A percentile compares a stretch with the other conserved stretches of the same genome.
Evolutionary conservation across 441 rosid genomes (phyloP).

Genomic region (Bocquillonia castaneifolia): DNA sequence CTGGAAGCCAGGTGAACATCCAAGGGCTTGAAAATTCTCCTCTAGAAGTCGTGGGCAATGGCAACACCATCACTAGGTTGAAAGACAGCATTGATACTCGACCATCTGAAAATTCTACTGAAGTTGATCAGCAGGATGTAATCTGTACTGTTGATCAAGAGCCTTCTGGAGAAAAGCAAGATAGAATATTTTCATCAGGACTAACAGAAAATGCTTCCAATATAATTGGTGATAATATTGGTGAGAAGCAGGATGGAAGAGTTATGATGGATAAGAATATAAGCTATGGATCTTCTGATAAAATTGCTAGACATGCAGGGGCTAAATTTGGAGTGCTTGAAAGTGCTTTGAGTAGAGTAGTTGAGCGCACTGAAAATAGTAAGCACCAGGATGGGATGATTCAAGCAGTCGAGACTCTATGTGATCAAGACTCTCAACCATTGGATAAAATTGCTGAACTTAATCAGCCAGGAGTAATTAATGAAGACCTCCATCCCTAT

Average conservation of each 20-base stretch:
- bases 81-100: constrained; percentile 16
- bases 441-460: not conserved
- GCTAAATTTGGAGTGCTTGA: constrained; percentile 7
- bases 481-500: constrained; percentile 16
- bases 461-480: constrained; percentile 1
- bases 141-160: constrained; percentile 21
- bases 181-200: not conserved
- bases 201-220: constrained; percentile 4
- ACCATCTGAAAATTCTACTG: constrained; percentile 15
- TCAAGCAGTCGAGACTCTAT: not conserved
- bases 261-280: not conserved
- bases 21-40: constrained; percentile 17
- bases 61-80: constrained; percentile 14
- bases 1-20: constrained; percentile 19
- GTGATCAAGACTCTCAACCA: not conserved
- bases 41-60: constrained; percentile 12
- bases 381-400: constrained; percentile 11
- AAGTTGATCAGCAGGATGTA: constrained; percentile 26
- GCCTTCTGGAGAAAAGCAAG: constrained; percentile 2
- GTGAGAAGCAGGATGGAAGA: constrained; percentile 8
- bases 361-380: constrained; percentile 3
- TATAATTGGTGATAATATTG: not conserved
- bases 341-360: constrained; percentile 9
- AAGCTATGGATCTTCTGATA: not conserved
- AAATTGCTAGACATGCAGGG: not conserved